Conservation (phyloP, 2,329 filamentous ascomycete species). For the Ophiostoma ulmi region DNA sequence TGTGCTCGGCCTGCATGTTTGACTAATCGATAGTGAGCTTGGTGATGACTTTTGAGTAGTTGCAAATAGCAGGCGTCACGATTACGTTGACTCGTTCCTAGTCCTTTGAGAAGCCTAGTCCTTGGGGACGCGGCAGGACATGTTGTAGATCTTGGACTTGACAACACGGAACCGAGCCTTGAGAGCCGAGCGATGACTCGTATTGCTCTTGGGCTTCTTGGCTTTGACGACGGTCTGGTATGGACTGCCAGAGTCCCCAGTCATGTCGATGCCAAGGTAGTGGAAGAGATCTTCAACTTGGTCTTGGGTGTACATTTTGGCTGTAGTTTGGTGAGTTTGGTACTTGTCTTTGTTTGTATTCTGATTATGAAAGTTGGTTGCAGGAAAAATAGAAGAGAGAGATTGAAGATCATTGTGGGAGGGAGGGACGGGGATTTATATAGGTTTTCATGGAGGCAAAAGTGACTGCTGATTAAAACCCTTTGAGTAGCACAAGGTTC, state of each 20-base stretch:
- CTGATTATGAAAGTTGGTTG: not conserved
- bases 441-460: not conserved
- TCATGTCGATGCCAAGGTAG: slow-evolving; percentile 1
- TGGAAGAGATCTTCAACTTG: not conserved
- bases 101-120: not conserved
- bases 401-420: not conserved
- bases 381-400: not conserved
- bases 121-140: not conserved
- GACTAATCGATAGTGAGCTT: too few species aligned
- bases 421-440: not conserved
- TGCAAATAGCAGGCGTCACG: too few species aligned
- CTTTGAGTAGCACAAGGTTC: not conserved
- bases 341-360: not conserved
- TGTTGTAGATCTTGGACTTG: not conserved
- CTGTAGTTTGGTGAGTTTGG: not conserved
- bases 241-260: not conserved
- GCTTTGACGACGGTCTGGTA: not conserved
- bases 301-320: not conserved
- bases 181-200: not conserved
- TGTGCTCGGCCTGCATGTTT: too few species aligned
- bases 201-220: not conserved
- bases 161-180: not conserved
- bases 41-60: too few species aligned
- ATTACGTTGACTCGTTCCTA: too few species aligned
- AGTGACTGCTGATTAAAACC: not conserved